These are phyloP conservation scores for Yamadazyma dushanensis DNA, from an alignment of 1,139 yeast genomes.

Conservation along the genomic window DNA sequence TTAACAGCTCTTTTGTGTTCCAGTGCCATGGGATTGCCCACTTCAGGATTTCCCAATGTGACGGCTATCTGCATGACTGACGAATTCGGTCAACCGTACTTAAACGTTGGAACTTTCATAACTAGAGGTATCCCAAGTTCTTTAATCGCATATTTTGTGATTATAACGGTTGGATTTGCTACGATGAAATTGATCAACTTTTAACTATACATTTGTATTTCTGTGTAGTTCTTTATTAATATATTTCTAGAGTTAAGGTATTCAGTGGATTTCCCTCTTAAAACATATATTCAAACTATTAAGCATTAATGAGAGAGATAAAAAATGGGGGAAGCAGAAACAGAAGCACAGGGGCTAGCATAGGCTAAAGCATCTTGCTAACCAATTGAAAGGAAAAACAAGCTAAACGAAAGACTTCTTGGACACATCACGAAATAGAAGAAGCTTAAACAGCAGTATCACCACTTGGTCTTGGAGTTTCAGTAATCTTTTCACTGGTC, in stretches of 20 bases:
- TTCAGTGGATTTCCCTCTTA: too few relatives aligned
- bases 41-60: conserved; percentile 95
- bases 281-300: not conserved
- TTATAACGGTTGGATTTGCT: conserved; percentile 68
- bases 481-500: conserved; percentile 9
- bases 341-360: too few relatives aligned
- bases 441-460: conserved; percentile 30
- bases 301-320: not conserved
- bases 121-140: conserved; percentile 89
- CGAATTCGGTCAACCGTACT: conserved; percentile 82
- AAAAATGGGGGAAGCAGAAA: not conserved
- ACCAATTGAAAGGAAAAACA: not conserved
- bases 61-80: conserved; percentile 93
- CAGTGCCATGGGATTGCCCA: conserved; percentile 94
- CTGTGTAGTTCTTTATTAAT: not conserved
- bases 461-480: conserved; percentile 35
- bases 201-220: conserved; percentile 18
- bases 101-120: conserved; percentile 80
- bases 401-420: not conserved
- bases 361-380: not conserved
- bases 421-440: not conserved
- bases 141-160: conserved; percentile 59
- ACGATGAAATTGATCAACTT: conserved; percentile 55
- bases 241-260: not conserved
- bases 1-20: conserved; percentile 83